Percentiles rank a stretch among this genome's conserved stretches.
Evolutionary conservation across 2,329 filamentous ascomycete species (phyloP).

Genomic region (Aspergillus flavus): DNA sequence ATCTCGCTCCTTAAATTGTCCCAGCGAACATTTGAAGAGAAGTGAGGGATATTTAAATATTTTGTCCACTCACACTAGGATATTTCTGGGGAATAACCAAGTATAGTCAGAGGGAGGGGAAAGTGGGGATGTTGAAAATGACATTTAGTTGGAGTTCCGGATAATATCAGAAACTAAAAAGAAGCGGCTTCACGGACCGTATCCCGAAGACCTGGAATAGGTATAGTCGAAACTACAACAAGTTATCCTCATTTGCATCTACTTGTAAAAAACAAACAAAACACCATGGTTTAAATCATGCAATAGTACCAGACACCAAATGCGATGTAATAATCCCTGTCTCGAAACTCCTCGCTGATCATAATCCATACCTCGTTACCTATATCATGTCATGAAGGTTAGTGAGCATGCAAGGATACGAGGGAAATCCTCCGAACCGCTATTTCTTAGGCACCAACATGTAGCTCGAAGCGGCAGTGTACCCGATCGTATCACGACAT

Average conservation of each 20-base stretch:
- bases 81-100: too few species aligned
- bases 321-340: neutral
- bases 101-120: slow-evolving; percentile 4
- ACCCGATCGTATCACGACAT: slow-evolving; percentile 34
- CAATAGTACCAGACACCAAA: neutral
- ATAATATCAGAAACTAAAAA: slow-evolving; percentile 6
- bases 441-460: neutral
- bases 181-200: slow-evolving; percentile 22
- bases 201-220: slow-evolving; percentile 14
- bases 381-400: neutral
- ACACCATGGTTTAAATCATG: neutral
- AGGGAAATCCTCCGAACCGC: neutral
- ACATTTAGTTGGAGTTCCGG: slow-evolving; percentile 3
- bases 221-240: neutral
- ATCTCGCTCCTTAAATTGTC: neutral
- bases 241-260: neutral
- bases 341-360: neutral
- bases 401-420: neutral
- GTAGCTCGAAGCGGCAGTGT: slow-evolving; percentile 13
- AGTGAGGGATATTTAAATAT: slow-evolving; percentile 21
- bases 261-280: neutral
- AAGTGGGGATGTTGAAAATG: slow-evolving; percentile 10
- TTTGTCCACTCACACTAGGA: neutral
- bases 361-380: neutral
- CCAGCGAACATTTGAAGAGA: slow-evolving; percentile 8